These are phyloP conservation scores for Xylariomycetidae sp. DNA, from an alignment of 2,329 filamentous ascomycete species.

Conservation along the genomic window DNA sequence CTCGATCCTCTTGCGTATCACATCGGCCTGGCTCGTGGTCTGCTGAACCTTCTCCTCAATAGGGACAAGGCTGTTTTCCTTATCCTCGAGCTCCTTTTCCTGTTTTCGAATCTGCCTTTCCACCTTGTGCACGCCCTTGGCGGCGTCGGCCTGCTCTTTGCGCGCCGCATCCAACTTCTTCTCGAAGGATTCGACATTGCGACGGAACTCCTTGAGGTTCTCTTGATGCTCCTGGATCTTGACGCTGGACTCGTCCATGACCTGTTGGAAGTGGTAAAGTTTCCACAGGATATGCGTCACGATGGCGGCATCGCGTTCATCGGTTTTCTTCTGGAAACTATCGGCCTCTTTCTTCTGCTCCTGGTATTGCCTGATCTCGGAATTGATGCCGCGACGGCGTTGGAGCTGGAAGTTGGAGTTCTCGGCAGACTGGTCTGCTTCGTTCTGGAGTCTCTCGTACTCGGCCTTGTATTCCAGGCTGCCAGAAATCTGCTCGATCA, in stretches of 20 bases:
- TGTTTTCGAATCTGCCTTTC: slow-evolving; percentile 81
- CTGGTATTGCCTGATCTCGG: slow-evolving; percentile 95
- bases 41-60: slow-evolving; percentile 88
- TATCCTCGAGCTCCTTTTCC: slow-evolving; percentile 81
- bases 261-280: slow-evolving; percentile 86
- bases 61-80: slow-evolving; percentile 78
- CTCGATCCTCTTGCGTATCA: slow-evolving; percentile 60
- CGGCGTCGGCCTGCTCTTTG: slow-evolving; percentile 72
- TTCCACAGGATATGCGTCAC: slow-evolving; percentile 96
- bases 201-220: slow-evolving; percentile 85
- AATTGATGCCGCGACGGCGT: slow-evolving; percentile 87
- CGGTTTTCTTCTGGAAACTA: slow-evolving; percentile 82
- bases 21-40: slow-evolving; percentile 63
- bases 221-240: slow-evolving; percentile 92
- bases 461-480: slow-evolving; percentile 91
- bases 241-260: slow-evolving; percentile 85
- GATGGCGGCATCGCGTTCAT: slow-evolving; percentile 84
- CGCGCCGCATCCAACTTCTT: slow-evolving; percentile 73
- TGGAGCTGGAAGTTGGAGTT: slow-evolving; percentile 85
- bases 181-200: slow-evolving; percentile 81
- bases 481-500: slow-evolving; percentile 97
- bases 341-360: slow-evolving; percentile 96
- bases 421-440: slow-evolving; percentile 80
- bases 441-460: slow-evolving; percentile 83
- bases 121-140: slow-evolving; percentile 70